Percentiles rank a stretch among this genome's conserved stretches.
Evolutionary conservation across 306 rosid species (phyloP).

Genomic region (Oxytropis ochrocephala): DNA sequence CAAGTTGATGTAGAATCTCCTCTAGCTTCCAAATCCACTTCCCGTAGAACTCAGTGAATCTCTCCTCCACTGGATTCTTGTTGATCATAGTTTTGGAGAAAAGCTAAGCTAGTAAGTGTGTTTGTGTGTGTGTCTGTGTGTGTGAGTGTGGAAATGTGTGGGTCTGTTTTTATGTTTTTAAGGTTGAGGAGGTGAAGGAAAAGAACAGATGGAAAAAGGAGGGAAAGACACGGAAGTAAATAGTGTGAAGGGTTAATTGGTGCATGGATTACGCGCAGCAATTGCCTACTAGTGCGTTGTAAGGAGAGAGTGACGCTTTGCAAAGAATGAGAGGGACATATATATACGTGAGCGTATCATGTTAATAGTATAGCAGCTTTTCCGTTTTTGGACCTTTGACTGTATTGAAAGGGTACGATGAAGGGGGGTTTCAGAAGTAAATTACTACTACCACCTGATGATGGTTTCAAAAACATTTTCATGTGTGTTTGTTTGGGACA

Average conservation of each 20-base stretch:
- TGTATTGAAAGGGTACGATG: neutral
- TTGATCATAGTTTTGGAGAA: neutral
- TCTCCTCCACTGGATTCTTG: conserved; percentile 33
- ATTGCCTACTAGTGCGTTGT: conserved; percentile 15
- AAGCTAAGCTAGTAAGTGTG: no score
- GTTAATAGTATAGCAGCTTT: neutral
- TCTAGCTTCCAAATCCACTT: conserved; percentile 46
- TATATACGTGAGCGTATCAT: neutral
- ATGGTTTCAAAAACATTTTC: neutral
- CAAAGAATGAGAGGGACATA: neutral
- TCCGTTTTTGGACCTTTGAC: conserved; percentile 16
- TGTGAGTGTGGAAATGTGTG: neutral
- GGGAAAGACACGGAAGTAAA: conserved; percentile 34
- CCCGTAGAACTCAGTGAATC: conserved; percentile 42
- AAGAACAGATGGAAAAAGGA: conserved; percentile 39
- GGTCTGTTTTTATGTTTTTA: neutral
- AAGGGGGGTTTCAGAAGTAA: neutral
- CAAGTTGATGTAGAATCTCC: conserved; percentile 30
- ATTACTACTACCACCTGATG: neutral
- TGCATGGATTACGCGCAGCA: conserved; percentile 67
- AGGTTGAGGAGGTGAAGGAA: neutral
- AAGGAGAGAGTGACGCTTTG: conserved; percentile 37
- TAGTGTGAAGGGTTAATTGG: conserved; percentile 16
- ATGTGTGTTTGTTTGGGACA: neutral
- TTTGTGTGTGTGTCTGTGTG: no score